These are phyloP conservation scores for Gnetum montanum DNA, from an alignment of 75 land plant genomes.

Conservation along the genomic window DNA sequence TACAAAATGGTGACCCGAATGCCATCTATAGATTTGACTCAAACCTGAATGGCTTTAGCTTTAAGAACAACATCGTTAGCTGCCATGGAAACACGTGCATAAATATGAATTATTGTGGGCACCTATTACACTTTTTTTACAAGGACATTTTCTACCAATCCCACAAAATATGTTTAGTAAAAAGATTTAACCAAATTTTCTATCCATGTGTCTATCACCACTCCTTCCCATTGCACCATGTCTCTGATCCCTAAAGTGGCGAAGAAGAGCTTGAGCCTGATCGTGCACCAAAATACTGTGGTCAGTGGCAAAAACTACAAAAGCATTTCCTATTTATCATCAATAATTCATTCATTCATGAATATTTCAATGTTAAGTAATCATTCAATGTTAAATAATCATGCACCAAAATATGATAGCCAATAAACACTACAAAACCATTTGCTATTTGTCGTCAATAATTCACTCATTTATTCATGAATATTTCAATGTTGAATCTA, in stretches of 20 bases:
- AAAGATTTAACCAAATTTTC: slow-evolving; percentile 3
- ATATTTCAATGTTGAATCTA: too few relatives aligned
- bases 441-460: background rate
- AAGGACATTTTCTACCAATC: too few relatives aligned
- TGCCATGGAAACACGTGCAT: too few relatives aligned
- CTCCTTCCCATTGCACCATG: slow-evolving; percentile 58
- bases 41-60: too few relatives aligned
- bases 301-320: background rate
- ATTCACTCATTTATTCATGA: too few relatives aligned
- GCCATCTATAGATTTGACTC: too few relatives aligned
- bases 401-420: background rate
- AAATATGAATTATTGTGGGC: too few relatives aligned
- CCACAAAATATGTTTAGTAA: too few relatives aligned
- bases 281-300: too few relatives aligned
- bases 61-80: too few relatives aligned
- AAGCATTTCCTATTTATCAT: background rate
- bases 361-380: background rate
- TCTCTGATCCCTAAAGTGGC: slow-evolving; percentile 81
- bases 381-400: background rate
- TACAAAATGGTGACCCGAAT: too few relatives aligned
- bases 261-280: slow-evolving; percentile 85
- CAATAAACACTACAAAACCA: background rate
- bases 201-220: slow-evolving; percentile 11
- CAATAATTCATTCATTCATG: background rate
- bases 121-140: too few relatives aligned